Base-by-base conservation (phyloP, 306 rosid species). In the Begonia fuchsioides region DNA sequence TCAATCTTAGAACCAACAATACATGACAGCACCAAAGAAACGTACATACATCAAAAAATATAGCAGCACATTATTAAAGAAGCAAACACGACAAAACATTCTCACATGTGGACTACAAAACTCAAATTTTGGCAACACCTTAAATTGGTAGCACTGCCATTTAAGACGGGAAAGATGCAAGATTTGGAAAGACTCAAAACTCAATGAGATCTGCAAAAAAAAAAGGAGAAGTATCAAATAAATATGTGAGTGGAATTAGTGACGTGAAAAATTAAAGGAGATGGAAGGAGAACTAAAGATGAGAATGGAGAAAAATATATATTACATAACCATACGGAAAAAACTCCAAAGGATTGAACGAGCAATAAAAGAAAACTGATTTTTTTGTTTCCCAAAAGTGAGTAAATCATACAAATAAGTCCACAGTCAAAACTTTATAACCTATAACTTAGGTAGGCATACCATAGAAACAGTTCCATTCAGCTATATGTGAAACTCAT, bases 131-230 rank as follows among this genome's bases (percentile, higher is more conserved):
- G 52, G 47, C 62, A 58, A 49, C 40, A 54, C 74, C 97, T 63
- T 78, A 90, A 95, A 51, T 68, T 62, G 53, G 59, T 43, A 60
- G 70, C 57, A 56, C 68, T 58, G 44, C 50, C 43, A 50, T 51
- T 39, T 48, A 61, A 73, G 53, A 66, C 69, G 0, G 81, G 90
- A 77, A 61, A 90, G 82, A 47, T 80, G 92, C 83, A 90, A 69
- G 65, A 93, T 79, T 66, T 79, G 85, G 69, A 81, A 90, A 50
- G 76, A 80, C 63, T 90, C 98, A 46, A 84, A 85, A 61, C 72
- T 90, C 56, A 76, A 52, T 11, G 95, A 90, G 55, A 90, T 81
- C 94, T 90, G 87, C 81, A 79, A 39, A 60, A 62, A 6, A 52
- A 75, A 52, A 48, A 66, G 43, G 32, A 38, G 39, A 15, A 10